phyloP scores from a whole-genome alignment of 768 basidiomycete genomes.

The Ramaria rubella region DNA sequence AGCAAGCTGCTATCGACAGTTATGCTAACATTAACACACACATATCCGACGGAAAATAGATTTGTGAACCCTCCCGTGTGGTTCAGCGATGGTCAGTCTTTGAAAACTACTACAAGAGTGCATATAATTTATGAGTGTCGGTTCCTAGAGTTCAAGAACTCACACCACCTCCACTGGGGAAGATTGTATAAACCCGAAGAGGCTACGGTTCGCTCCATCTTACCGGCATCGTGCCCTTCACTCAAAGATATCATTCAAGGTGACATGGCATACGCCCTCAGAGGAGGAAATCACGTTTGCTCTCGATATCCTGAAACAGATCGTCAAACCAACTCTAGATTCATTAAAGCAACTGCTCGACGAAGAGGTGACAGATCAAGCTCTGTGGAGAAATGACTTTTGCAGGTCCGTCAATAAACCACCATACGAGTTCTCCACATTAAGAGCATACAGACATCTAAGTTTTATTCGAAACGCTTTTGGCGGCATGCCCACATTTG shows the following conservation, averaged over 20 bases:
- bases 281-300: constrained; percentile 69
- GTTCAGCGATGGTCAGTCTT: constrained; percentile 55
- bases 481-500: constrained; percentile 62
- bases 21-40: constrained; percentile 68
- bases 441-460: constrained; percentile 41
- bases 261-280: constrained; percentile 74
- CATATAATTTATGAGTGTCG: not conserved
- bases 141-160: constrained; percentile 53
- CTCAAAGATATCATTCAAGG: constrained; percentile 28
- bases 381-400: constrained; percentile 78
- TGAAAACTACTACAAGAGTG: not conserved
- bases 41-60: constrained; percentile 74
- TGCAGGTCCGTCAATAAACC: constrained; percentile 47
- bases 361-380: constrained; percentile 40
- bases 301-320: constrained; percentile 56
- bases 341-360: constrained; percentile 52
- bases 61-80: constrained; percentile 77
- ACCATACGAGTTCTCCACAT: not conserved
- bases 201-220: constrained; percentile 45
- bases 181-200: constrained; percentile 66
- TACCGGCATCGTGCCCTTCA: not conserved
- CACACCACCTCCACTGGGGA: constrained; percentile 76
- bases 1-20: constrained; percentile 70
- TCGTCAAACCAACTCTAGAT: constrained; percentile 57
- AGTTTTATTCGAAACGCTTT: constrained; percentile 72